These are phyloP conservation scores for Prunus kanzakura DNA, from an alignment of 306 rosid genomes.

Conservation along the genomic window DNA sequence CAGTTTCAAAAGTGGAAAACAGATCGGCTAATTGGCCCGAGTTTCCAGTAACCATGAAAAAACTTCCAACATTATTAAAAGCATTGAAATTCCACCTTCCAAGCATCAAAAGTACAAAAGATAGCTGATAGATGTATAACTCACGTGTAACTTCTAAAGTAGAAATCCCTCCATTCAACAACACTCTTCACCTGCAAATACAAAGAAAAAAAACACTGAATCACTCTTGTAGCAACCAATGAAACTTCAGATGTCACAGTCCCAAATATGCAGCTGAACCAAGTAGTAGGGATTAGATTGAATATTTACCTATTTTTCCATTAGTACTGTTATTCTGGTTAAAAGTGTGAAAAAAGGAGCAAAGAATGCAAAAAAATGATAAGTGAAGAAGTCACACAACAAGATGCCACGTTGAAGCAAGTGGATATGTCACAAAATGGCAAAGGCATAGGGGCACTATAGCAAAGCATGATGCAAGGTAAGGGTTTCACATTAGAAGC, in stretches of 20 bases:
- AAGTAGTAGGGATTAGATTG: not conserved
- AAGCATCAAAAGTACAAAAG: not conserved
- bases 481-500: not conserved
- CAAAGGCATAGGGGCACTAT: not conserved
- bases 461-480: not conserved
- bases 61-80: constrained; percentile 5
- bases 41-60: not conserved
- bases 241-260: not conserved
- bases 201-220: not conserved
- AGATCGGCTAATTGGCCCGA: not conserved
- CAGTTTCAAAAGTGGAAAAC: not conserved
- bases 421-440: not conserved
- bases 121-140: constrained; percentile 32
- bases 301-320: not conserved
- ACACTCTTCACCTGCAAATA: constrained; percentile 77
- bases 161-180: constrained; percentile 93
- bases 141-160: constrained; percentile 69
- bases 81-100: constrained; percentile 11
- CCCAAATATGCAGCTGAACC: not conserved
- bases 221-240: not conserved
- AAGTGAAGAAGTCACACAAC: not conserved
- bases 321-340: not conserved
- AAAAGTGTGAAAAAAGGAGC: not conserved
- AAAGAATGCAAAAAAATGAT: not conserved
- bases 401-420: not conserved